Base-by-base conservation (phyloP, 2,329 filamentous ascomycete species). In the Pestalotiopsis sp. region DNA sequence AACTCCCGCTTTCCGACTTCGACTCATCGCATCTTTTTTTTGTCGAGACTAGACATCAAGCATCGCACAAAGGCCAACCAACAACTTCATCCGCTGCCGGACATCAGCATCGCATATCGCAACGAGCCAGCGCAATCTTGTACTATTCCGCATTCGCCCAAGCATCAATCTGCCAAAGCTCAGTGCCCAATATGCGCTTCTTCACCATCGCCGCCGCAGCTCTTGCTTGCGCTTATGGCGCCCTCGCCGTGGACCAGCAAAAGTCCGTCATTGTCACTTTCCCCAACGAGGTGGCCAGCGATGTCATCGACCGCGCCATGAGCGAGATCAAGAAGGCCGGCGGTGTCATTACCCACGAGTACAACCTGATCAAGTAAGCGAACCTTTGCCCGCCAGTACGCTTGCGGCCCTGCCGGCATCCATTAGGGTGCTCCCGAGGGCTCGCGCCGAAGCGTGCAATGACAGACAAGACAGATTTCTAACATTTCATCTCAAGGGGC, bases 231-330 rank as follows among this genome's bases (percentile, higher is more conserved):
- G 79, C 90, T 68, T 82, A 92, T 65, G 84, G 89, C 71, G 85
- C 86, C 38, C 78, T 89, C 70, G 90, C 88, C 70, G 86, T 93
- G 74, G 91, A 91, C 68, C 83, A 84, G 71, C 87, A 90, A 77
- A 93, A 93, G 80, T 88, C 89, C 45, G 89, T 97, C 72, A 90
- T 98, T 74, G 86, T 98, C 75, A 93, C 88, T 76, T 97, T 94
- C 77, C 89, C 92, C 27, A 83, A 90, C 65, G 85, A 89, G 62
- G 92, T 90, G 14, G 91, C 93, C 23, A 83, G 91, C 71, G 85
- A 84, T 45, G 83, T 97, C 45, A 79, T 97, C 40, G 83, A 90
- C 25, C 80, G 92, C 68, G 94, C 93, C 59, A 96, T 92, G 84
- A 81, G 91, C 57, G 87, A 89, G 2, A 90, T 97, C 74, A 81